These are phyloP conservation scores for Pleurotus citrinopileatus DNA, from an alignment of 768 basidiomycete genomes.

Conservation along the genomic window DNA sequence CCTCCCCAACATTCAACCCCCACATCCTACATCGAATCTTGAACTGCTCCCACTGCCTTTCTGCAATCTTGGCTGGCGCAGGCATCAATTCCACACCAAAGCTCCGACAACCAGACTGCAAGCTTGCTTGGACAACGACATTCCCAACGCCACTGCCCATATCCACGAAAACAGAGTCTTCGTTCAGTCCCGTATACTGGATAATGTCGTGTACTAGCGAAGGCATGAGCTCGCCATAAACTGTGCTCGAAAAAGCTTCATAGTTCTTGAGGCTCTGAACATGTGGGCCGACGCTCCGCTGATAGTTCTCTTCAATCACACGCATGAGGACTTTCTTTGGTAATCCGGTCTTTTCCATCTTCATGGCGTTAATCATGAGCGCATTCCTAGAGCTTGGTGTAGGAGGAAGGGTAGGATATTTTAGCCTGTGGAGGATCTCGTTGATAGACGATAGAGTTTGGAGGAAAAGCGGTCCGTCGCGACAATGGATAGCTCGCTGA, in stretches of 20 bases:
- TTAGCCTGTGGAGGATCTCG: slow-evolving; percentile 54
- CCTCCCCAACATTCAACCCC: slow-evolving; percentile 75
- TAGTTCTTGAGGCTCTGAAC: slow-evolving; percentile 80
- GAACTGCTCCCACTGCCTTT: slow-evolving; percentile 72
- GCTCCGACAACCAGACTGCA: slow-evolving; percentile 75
- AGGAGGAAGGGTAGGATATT: slow-evolving; percentile 57
- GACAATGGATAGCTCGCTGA: slow-evolving; percentile 65
- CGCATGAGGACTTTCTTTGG: slow-evolving; percentile 68
- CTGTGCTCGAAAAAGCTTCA: slow-evolving; percentile 78
- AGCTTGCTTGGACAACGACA: slow-evolving; percentile 75
- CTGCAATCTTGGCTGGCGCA: slow-evolving; percentile 78
- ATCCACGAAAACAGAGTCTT: slow-evolving; percentile 74
- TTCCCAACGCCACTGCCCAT: slow-evolving; percentile 88
- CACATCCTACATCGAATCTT: slow-evolving; percentile 83
- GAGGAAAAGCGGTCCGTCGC: slow-evolving; percentile 72
- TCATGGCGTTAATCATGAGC: slow-evolving; percentile 42
- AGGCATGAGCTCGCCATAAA: slow-evolving; percentile 90
- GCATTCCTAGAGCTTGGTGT: slow-evolving; percentile 52
- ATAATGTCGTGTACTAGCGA: slow-evolving; percentile 75
- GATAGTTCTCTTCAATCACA: slow-evolving; percentile 89
- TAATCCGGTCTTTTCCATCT: slow-evolving; percentile 53
- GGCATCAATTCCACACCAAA: slow-evolving; percentile 80
- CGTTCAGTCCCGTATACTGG: slow-evolving; percentile 48
- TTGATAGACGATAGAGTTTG: slow-evolving; percentile 62
- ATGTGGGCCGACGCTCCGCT: slow-evolving; percentile 88